Conservation (phyloP, 192 early-diverging fungal genomes). For the Gaertneriomyces sp. region DNA sequence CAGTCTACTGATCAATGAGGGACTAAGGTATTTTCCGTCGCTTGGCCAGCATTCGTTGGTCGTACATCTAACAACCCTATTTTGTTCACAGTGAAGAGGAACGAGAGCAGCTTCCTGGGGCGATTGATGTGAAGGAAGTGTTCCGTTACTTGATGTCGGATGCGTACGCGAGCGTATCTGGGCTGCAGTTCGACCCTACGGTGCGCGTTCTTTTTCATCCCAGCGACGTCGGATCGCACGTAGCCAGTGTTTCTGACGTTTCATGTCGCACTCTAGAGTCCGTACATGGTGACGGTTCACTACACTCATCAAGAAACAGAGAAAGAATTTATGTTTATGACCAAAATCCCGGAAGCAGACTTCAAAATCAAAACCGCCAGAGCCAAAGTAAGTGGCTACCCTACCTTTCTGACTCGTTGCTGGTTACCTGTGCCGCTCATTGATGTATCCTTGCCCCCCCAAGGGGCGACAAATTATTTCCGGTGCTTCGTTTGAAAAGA, state of each 20-base stretch:
- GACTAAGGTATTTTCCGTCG: background rate
- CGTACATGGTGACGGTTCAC: slow-evolving; percentile 49
- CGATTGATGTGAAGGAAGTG: slow-evolving; percentile 59
- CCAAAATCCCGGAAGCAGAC: slow-evolving; percentile 50
- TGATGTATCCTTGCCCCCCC: background rate
- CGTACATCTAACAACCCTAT: background rate
- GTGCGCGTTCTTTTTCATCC: background rate
- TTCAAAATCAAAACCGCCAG: slow-evolving; percentile 51
- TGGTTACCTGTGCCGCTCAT: no score
- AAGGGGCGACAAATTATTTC: slow-evolving; percentile 20
- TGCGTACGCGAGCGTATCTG: slow-evolving; percentile 28
- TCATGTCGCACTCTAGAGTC: slow-evolving; percentile 24
- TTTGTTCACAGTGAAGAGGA: background rate
- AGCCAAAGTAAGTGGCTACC: slow-evolving; percentile 42
- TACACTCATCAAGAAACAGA: slow-evolving; percentile 53
- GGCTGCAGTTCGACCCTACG: slow-evolving; percentile 34
- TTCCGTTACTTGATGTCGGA: slow-evolving; percentile 47
- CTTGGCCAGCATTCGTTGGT: background rate
- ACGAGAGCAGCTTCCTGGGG: background rate
- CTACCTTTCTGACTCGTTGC: no score
- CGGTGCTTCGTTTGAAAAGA: slow-evolving; percentile 37
- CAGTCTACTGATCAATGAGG: slow-evolving; percentile 7
- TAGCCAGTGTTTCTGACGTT: background rate
- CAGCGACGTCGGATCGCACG: background rate
- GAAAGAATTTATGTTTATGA: slow-evolving; percentile 62